Evolutionary conservation across 2,329 filamentous ascomycete genomes (phyloP).

Genomic region (Hypoxylon sp.): DNA sequence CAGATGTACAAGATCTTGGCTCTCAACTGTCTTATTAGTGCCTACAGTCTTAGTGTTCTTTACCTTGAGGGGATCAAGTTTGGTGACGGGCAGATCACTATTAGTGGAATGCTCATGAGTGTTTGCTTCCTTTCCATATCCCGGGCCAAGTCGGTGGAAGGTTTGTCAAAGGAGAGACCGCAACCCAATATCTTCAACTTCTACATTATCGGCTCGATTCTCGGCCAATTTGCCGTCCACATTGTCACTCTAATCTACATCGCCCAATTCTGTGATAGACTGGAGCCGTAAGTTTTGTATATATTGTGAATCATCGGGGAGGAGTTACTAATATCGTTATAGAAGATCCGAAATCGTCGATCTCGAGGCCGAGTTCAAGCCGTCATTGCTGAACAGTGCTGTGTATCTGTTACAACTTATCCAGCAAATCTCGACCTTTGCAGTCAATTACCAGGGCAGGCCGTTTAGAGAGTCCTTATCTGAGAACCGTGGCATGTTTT

Average conservation of each 20-base stretch:
- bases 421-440: constrained; percentile 98
- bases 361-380: constrained; percentile 93
- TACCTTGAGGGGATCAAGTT: constrained; percentile 99
- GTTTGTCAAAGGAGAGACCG: constrained; percentile 94
- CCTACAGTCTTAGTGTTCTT: constrained; percentile 95
- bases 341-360: constrained; percentile 77
- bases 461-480: constrained; percentile 96
- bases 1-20: constrained; percentile 99
- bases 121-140: constrained; percentile 99
- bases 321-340: constrained; percentile 49
- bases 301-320: neutral
- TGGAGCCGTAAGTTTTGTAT: constrained; percentile 80
- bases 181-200: constrained; percentile 99
- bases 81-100: constrained; percentile 97
- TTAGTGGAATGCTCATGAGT: constrained; percentile 99
- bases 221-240: constrained; percentile 97
- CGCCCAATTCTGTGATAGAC: constrained; percentile 85
- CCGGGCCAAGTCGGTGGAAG: constrained; percentile 95
- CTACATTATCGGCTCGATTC: constrained; percentile 97
- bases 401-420: constrained; percentile 98
- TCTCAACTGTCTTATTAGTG: constrained; percentile 96
- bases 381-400: constrained; percentile 94
- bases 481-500: constrained; percentile 99
- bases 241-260: constrained; percentile 96
- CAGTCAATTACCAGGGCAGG: constrained; percentile 98